phyloP scores from a whole-genome alignment of 768 basidiomycete species.

The Russula foetens region DNA sequence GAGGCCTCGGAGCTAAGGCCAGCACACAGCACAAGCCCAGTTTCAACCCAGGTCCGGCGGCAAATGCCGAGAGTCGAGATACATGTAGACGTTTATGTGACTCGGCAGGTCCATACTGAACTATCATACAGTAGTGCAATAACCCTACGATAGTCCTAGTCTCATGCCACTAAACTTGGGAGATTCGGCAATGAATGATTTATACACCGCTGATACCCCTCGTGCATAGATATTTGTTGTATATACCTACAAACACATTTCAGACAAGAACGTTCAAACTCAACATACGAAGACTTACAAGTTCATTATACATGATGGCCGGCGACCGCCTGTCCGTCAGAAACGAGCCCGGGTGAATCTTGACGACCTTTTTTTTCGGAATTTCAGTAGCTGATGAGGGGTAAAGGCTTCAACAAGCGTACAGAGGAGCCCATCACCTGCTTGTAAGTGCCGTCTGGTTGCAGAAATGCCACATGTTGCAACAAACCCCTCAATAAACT shows the following conservation, averaged over 20 bases:
- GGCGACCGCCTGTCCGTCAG: constrained; percentile 74
- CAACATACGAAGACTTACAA: constrained; percentile 44
- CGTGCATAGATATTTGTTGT: constrained; percentile 85
- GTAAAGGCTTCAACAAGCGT: constrained; percentile 22
- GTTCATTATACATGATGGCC: constrained; percentile 88
- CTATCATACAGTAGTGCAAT: background rate
- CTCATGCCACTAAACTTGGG: constrained; percentile 11
- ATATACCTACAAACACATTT: constrained; percentile 42
- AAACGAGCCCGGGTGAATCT: constrained; percentile 86
- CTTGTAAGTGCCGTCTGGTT: constrained; percentile 84
- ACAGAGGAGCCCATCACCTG: constrained; percentile 67
- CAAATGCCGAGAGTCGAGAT: constrained; percentile 4
- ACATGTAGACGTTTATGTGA: background rate
- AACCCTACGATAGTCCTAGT: background rate
- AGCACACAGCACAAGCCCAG: background rate
- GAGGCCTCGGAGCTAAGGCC: background rate
- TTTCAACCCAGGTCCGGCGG: background rate
- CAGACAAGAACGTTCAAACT: background rate
- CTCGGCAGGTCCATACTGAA: no score
- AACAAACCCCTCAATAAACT: constrained; percentile 71
- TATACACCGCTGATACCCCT: constrained; percentile 78
- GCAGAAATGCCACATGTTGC: constrained; percentile 76
- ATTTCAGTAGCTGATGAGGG: constrained; percentile 4
- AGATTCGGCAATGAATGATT: constrained; percentile 35
- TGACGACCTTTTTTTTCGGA: constrained; percentile 46